A percentile compares a stretch with the other conserved stretches of the same genome.
phyloP scores from a whole-genome alignment of 208 protist genomes.

The Trypanosoma grayi region DNA sequence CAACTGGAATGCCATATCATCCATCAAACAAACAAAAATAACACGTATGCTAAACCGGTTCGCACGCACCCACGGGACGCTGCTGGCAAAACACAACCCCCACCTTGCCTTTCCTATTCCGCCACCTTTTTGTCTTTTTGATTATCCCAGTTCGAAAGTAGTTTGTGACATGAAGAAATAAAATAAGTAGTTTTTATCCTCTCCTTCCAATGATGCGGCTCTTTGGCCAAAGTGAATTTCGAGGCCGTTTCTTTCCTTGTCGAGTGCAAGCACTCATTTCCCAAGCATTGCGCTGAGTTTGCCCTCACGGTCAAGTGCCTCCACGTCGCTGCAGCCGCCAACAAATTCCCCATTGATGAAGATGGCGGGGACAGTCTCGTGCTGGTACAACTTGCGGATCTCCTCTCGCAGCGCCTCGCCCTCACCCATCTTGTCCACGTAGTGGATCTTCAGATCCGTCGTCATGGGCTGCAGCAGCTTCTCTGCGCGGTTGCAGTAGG shows the following conservation, averaged over 20 bases:
- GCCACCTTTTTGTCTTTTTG: constrained; percentile 7
- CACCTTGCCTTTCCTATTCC: background rate
- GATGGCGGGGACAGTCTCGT: constrained; percentile 54
- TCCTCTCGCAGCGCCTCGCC: constrained; percentile 27
- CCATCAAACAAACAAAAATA: too few species aligned
- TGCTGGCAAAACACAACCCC: too few species aligned
- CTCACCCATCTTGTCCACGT: constrained; percentile 39
- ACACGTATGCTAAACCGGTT: too few species aligned
- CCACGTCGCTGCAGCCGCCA: constrained; percentile 46
- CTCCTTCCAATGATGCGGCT: too few species aligned
- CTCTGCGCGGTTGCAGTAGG: constrained; percentile 35
- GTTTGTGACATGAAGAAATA: too few species aligned
- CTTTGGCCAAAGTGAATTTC: too few species aligned
- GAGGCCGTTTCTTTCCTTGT: too few species aligned
- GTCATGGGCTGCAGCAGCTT: constrained; percentile 26
- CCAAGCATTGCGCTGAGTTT: constrained; percentile 22
- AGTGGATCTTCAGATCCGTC: constrained; percentile 21
- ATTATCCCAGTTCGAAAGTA: too few species aligned
- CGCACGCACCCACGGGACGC: too few species aligned
- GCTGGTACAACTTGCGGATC: constrained; percentile 31
- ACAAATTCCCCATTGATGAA: constrained; percentile 54
- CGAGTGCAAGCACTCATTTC: too few species aligned
- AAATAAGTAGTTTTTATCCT: too few species aligned
- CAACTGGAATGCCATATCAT: too few species aligned
- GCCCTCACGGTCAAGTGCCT: constrained; percentile 29